Evolutionary conservation across 495 filamentous ascomycete genomes (phyloP), one percentile per base, ranked within the genome.

Genomic region (Tuber microsphaerosporum): DNA sequence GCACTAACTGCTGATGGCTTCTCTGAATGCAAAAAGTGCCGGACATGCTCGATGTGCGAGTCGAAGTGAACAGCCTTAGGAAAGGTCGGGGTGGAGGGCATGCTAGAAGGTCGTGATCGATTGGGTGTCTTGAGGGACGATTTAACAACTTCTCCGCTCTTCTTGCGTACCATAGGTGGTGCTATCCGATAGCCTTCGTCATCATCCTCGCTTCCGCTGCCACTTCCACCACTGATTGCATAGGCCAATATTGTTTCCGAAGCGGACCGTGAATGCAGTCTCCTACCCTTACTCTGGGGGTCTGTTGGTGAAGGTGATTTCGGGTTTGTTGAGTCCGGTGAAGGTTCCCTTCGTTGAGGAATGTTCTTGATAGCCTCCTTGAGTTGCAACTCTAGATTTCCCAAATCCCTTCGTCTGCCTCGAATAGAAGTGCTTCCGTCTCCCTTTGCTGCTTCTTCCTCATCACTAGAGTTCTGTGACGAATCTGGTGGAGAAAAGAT

Each of bases 61-160:
- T 99, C 94, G 83, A 98, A 98, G 83, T 98, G 95, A 31, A 98
- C 96, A 12, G 91, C 91, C 84, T 99, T 99, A 46, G 91, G 90
- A 83, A 93, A 98, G 0, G 94, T 96, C 0, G 95, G 95, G 9
- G 95, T 99, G 19, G 96, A 96, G 10, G 95, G 95, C 93, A 98
- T 96, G 84, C 94, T 97, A 0, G 92, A 97, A 1, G 94, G 94
- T 65, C 96, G 90, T 75, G 93, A 88, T 71, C 89, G 88, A 4
- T 90, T 91, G 8, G 92, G 84, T 41, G 91, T 90, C 71, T 94
- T 91, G 61, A 99, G 87, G 2, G 95, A 97, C 8, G 95, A 97
- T 78, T 94, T 90, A 72, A 99, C 95, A 71, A 98, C 88, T 84
- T 99, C 95, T 39, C 95, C 95, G 56, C 95, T 98, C 87, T 99